These are phyloP conservation scores for Nannizzia gypsea DNA, from an alignment of 2,329 filamentous ascomycete genomes.

Conservation along the genomic window DNA sequence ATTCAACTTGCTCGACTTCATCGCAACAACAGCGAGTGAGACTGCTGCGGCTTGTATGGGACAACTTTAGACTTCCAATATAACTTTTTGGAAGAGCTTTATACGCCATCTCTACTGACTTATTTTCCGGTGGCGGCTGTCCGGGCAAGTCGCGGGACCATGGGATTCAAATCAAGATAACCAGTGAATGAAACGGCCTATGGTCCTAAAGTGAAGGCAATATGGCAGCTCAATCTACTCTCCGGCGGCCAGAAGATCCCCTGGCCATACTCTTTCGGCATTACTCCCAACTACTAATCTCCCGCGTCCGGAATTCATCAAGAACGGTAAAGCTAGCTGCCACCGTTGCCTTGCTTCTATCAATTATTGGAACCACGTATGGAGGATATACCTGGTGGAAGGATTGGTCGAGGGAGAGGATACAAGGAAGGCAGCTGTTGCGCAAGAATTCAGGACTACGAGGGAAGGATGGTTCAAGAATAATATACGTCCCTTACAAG, in stretches of 20 bases:
- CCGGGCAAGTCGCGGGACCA: not conserved
- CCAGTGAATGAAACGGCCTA: not conserved
- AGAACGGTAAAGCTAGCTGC: conserved; percentile 61
- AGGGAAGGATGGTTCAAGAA: conserved; percentile 88
- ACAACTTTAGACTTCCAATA: not conserved
- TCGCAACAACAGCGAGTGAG: not conserved
- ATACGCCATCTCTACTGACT: too few relatives aligned
- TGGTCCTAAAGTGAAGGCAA: conserved; percentile 3
- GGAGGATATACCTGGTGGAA: conserved; percentile 70
- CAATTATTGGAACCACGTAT: conserved; percentile 68
- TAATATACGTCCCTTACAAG: conserved; percentile 90
- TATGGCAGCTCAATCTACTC: conserved; percentile 83
- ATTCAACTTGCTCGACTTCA: not conserved
- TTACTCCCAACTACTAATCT: conserved; percentile 39
- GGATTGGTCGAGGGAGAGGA: conserved; percentile 60
- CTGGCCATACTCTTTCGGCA: conserved; percentile 48
- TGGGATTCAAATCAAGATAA: not conserved
- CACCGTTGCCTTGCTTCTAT: conserved; percentile 60
- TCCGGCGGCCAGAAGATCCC: conserved; percentile 55
- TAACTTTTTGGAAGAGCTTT: not conserved
- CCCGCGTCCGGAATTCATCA: conserved; percentile 51
- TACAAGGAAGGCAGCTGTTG: conserved; percentile 69
- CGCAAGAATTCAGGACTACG: conserved; percentile 84
- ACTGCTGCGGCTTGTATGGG: not conserved
- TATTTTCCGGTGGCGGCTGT: not conserved